These are phyloP conservation scores for Rhinocladiella mackenziei DNA, from an alignment of 2,329 filamentous ascomycete genomes.

Conservation along the genomic window DNA sequence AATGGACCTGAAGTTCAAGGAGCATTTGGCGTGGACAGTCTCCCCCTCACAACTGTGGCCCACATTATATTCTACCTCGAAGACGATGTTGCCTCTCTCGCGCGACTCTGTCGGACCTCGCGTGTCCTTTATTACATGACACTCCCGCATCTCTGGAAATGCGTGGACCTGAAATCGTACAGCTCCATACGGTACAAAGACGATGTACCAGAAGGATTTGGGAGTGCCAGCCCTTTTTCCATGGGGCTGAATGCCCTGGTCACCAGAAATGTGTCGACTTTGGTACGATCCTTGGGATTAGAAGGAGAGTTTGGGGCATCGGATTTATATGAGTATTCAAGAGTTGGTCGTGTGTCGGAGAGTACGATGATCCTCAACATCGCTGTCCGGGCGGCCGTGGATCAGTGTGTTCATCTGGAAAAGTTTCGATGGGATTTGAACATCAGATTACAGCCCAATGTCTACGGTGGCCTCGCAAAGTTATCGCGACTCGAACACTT, in stretches of 20 bases:
- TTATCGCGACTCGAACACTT: constrained; percentile 50
- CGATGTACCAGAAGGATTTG: constrained; percentile 57
- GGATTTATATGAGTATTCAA: constrained; percentile 57
- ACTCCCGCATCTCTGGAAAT: constrained; percentile 57
- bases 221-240: constrained; percentile 59
- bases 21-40: constrained; percentile 27
- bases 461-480: constrained; percentile 55
- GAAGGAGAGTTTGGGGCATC: constrained; percentile 51
- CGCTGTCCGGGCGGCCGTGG: constrained; percentile 54
- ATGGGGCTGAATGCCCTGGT: constrained; percentile 62
- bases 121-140: constrained; percentile 63
- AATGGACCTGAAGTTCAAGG: constrained; percentile 25
- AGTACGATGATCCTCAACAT: constrained; percentile 62
- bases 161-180: constrained; percentile 55
- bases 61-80: constrained; percentile 56
- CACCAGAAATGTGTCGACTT: constrained; percentile 50
- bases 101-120: constrained; percentile 57
- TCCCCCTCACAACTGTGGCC: constrained; percentile 58
- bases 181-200: constrained; percentile 55
- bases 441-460: constrained; percentile 56
- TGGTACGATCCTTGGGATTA: constrained; percentile 52
- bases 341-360: constrained; percentile 57
- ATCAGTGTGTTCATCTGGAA: constrained; percentile 55
- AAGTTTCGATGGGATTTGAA: constrained; percentile 60
- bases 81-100: constrained; percentile 55